phyloP scores from a whole-genome alignment of 768 basidiomycete genomes.

The Hypholoma sublateritium region DNA sequence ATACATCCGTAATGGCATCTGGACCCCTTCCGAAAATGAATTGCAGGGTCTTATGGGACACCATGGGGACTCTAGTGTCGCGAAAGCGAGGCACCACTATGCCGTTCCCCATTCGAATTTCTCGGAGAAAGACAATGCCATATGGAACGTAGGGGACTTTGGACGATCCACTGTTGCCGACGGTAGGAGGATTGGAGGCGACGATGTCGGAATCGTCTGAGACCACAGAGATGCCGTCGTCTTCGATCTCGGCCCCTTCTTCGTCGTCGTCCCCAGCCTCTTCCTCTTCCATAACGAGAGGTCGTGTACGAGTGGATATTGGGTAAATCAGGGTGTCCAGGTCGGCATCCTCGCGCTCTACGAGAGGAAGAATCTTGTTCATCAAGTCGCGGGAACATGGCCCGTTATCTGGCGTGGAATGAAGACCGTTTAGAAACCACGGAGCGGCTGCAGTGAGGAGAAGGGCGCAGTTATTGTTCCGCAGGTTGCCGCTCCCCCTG shows the following conservation, averaged over 20 bases:
- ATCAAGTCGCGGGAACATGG: constrained; percentile 18
- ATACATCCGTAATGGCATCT: constrained; percentile 1
- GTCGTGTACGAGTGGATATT: background rate
- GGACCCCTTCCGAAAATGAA: constrained; percentile 10
- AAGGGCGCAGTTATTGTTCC: constrained; percentile 10
- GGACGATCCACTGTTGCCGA: background rate
- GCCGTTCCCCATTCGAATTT: constrained; percentile 2
- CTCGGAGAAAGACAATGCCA: constrained; percentile 8
- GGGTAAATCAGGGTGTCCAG: constrained; percentile 15
- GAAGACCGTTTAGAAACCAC: constrained; percentile 25
- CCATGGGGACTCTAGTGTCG: background rate
- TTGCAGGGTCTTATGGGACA: constrained; percentile 7
- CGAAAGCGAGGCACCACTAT: constrained; percentile 9
- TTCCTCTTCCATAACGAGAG: background rate
- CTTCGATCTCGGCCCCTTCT: background rate
- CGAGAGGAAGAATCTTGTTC: constrained; percentile 17
- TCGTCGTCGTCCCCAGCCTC: constrained; percentile 2
- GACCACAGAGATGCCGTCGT: background rate
- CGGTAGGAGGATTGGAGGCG: background rate
- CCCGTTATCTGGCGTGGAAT: constrained; percentile 24
- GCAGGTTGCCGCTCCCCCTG: background rate
- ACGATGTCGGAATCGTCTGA: constrained; percentile 1
- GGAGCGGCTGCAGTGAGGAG: constrained; percentile 19
- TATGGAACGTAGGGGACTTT: background rate
- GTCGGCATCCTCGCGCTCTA: constrained; percentile 8